A percentile compares a stretch with the other conserved stretches of the same genome.
Evolutionary conservation across 768 basidiomycete genomes (phyloP).

Genomic region (Suillus fuscotomentosus): DNA sequence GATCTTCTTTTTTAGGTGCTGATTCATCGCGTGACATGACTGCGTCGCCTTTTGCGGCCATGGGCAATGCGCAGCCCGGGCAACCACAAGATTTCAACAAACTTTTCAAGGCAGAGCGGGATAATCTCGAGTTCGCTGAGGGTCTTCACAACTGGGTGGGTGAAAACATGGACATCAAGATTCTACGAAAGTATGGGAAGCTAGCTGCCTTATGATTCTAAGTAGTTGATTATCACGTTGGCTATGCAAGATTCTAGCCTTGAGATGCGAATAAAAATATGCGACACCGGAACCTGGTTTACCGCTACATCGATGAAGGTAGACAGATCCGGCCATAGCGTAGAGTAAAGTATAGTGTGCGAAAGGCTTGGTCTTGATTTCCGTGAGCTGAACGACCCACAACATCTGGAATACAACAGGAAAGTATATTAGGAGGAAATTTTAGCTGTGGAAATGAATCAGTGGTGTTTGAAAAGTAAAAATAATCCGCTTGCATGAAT

Average conservation of each 20-base stretch:
- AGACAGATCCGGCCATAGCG: constrained; percentile 21
- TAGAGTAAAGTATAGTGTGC: constrained; percentile 11
- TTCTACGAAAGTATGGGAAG: constrained; percentile 78
- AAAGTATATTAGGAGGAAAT: constrained; percentile 29
- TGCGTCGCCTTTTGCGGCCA: constrained; percentile 62
- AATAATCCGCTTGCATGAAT: neutral
- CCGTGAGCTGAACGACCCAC: neutral
- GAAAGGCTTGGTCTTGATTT: constrained; percentile 7
- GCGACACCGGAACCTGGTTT: constrained; percentile 16
- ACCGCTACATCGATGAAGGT: constrained; percentile 26
- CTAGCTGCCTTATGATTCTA: constrained; percentile 39
- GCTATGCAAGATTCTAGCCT: constrained; percentile 12
- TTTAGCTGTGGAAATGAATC: constrained; percentile 18
- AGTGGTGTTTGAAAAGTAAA: neutral
- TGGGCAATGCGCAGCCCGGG: constrained; percentile 43
- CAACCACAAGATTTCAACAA: constrained; percentile 86
- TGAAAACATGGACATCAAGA: constrained; percentile 72
- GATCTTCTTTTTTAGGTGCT: constrained; percentile 51
- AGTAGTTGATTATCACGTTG: constrained; percentile 17
- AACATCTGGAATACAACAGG: constrained; percentile 3
- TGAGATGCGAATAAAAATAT: constrained; percentile 17
- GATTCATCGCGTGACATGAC: constrained; percentile 77
- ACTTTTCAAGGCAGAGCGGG: constrained; percentile 85
- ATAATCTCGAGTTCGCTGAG: constrained; percentile 91
- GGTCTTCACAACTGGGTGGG: constrained; percentile 85